A percentile compares a stretch with the other conserved stretches of the same genome.
These are phyloP conservation scores for Cladobotryum protrusum DNA, from an alignment of 2,329 filamentous ascomycete genomes.

Conservation along the genomic window DNA sequence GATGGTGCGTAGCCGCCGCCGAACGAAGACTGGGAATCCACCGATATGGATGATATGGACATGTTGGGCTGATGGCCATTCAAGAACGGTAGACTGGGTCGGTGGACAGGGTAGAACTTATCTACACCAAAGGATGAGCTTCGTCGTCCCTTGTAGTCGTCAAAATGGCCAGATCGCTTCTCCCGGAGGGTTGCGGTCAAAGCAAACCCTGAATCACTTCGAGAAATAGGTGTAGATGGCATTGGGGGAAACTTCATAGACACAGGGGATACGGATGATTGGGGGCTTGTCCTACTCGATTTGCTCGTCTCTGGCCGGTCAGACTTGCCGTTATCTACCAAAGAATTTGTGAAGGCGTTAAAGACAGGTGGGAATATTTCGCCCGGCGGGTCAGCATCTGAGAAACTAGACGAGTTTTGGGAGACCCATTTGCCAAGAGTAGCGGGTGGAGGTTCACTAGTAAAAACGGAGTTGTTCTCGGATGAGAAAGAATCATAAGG, in stretches of 20 bases:
- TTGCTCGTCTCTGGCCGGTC: conserved; percentile 75
- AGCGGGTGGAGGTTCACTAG: conserved; percentile 60
- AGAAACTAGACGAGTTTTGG: conserved; percentile 85
- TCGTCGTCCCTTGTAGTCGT: conserved; percentile 69
- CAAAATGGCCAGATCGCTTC: conserved; percentile 88
- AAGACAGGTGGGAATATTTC: conserved; percentile 63
- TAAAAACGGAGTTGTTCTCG: conserved; percentile 77
- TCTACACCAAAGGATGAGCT: conserved; percentile 91
- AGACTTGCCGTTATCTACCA: conserved; percentile 56
- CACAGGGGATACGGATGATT: conserved; percentile 65
- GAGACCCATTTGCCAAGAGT: conserved; percentile 80
- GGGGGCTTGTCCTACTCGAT: conserved; percentile 56
- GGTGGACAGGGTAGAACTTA: conserved; percentile 58
- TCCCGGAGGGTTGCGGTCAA: conserved; percentile 80
- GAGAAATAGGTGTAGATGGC: conserved; percentile 72
- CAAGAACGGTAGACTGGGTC: conserved; percentile 69
- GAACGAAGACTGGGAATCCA: conserved; percentile 65
- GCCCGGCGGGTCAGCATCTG: conserved; percentile 51
- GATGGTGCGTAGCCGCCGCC: conserved; percentile 69
- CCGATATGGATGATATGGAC: conserved; percentile 53
- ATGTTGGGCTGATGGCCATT: conserved; percentile 55
- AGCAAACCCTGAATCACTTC: conserved; percentile 87
- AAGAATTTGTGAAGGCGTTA: conserved; percentile 82
- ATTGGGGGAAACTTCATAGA: conserved; percentile 72
- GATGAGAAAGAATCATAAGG: conserved; percentile 86